A percentile compares a stretch with the other conserved stretches of the same genome.
These are phyloP conservation scores for Spatholobus suberectus DNA, from an alignment of 306 rosid genomes.

Conservation along the genomic window DNA sequence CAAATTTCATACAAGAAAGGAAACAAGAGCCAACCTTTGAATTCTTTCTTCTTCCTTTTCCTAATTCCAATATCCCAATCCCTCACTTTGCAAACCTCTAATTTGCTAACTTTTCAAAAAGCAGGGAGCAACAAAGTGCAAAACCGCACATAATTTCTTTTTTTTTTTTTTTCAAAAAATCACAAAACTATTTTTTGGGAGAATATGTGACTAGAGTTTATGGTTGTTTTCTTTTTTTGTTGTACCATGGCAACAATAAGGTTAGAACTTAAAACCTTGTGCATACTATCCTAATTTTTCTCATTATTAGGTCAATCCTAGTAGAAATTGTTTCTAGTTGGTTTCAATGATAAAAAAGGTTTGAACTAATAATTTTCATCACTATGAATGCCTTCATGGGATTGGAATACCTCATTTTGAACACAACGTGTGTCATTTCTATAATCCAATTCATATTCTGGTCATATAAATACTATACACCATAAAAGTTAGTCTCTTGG, in stretches of 20 bases:
- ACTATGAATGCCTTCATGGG: slow-evolving; percentile 49
- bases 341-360: slow-evolving; percentile 37
- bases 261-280: no score
- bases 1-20: slow-evolving; percentile 39
- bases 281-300: no score
- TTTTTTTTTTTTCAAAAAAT: no score
- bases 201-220: no score
- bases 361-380: slow-evolving; percentile 56
- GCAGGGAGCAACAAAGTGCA: slow-evolving; percentile 46
- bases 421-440: slow-evolving; percentile 5
- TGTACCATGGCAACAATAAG: no score
- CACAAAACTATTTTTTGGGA: no score
- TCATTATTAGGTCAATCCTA: no score
- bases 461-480: neutral
- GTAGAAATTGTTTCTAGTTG: no score
- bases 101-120: slow-evolving; percentile 62
- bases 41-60: slow-evolving; percentile 47
- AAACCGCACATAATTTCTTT: neutral
- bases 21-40: slow-evolving; percentile 52
- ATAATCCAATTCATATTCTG: neutral
- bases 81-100: slow-evolving; percentile 62
- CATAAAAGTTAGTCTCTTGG: neutral
- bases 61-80: slow-evolving; percentile 65
- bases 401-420: slow-evolving; percentile 38
- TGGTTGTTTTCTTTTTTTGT: no score